A percentile compares a stretch with the other conserved stretches of the same genome.
Evolutionary conservation across 73 alveolate species (phyloP).

Genomic region (Paramecium sexaurelia): DNA sequence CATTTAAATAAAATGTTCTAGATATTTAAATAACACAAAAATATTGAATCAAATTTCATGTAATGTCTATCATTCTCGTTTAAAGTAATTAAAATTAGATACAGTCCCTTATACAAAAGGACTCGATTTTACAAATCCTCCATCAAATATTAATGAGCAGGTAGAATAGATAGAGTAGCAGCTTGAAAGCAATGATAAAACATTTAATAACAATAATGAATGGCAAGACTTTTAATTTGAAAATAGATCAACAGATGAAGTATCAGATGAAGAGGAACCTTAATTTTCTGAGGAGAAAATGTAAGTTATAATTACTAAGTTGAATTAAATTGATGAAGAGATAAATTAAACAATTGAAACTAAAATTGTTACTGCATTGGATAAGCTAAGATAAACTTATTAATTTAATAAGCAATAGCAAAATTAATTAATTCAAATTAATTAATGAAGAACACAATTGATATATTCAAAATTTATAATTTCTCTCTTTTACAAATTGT

Average conservation of each 20-base stretch:
- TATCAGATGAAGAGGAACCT: background rate
- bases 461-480: background rate
- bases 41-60: background rate
- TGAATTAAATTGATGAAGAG: background rate
- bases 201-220: background rate
- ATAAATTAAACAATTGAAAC: background rate
- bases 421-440: background rate
- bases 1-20: background rate
- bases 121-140: background rate
- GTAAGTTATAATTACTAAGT: background rate
- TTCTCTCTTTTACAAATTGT: background rate
- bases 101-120: conserved; percentile 8
- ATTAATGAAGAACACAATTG: background rate
- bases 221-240: background rate
- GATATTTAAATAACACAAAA: background rate
- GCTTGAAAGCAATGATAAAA: background rate
- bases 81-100: conserved; percentile 7
- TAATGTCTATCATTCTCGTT: conserved; percentile 29
- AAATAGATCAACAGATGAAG: background rate
- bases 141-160: background rate
- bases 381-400: background rate
- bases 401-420: background rate
- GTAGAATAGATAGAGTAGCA: background rate
- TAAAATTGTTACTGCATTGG: background rate
- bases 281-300: background rate